Base-by-base conservation (phyloP, 2,329 filamentous ascomycete genomes). In the Raffaelea ambrosiae region DNA sequence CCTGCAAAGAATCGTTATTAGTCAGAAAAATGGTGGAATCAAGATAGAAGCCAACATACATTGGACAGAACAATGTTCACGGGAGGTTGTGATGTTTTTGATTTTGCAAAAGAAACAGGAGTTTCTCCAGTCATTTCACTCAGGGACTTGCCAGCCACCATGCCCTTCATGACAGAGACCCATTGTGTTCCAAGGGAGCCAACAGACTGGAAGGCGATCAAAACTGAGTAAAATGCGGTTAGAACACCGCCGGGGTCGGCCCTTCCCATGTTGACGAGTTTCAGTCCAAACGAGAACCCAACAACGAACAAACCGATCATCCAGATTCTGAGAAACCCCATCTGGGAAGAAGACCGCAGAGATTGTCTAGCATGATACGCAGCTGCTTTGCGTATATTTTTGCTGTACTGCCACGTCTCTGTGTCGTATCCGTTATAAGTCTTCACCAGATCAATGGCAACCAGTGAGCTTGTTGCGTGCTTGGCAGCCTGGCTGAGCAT, bases 261-360 rank as follows among this genome's bases (percentile, higher is more conserved):
- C 1, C 72, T 62, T 1, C 79, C 80, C 2, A 74, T 65, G 10
- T 72, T 69, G 10, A 93, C 81, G 2, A 95, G 73, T 1, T 77
- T 69, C 23, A 84, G 77, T 0, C 89, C 90, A 56, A 90, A 95
- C 79, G 87, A 95, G 59, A 97, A 96, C 0, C 89, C 90, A 49
- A 89, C 77, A 0, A 94, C 83, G 55, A 97, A 96, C 61, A 96
- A 81, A 2, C 72, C 73, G 3, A 88, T 76, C 26, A 84, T 81
- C 68, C 89, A 81, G 55, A 94, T 78, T 42, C 84, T 82, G 45
- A 87, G 74, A 43, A 85, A 77, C 0, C 82, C 83, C 58, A 86
- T 81, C 58, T 95, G 89, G 3, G 3, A 81, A 61, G 1, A 46
- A 7, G 53, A 20, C 14, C 49, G 18, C 8, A 39, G 72, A 1